Evolutionary conservation across 345 rosid species (phyloP), one percentile per base, ranked within the genome.

Genomic region (Ceriops zippeliana): DNA sequence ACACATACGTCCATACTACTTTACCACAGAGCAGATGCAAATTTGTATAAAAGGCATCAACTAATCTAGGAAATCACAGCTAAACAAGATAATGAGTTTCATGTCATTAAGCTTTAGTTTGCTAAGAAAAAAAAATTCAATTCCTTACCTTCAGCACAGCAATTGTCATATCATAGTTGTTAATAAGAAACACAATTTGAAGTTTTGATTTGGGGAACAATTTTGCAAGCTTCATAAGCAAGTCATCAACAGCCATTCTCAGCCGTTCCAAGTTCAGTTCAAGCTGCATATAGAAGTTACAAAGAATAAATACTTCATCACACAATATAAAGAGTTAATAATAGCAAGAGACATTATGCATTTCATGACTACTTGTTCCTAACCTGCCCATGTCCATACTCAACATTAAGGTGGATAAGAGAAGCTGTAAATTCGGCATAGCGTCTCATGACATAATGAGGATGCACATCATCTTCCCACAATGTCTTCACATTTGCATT

Each of bases 401-500:
- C 97, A 65, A 90, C 89, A 81, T 95, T 95, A 57, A 95, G 89
- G 73, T 91, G 98, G 79, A 91, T 91, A 75, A 95, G 97, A 26
- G 99, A 95, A 62, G 96, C 97, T 6, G 97, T 90, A 73, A 91
- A 95, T 80, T 91, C 99, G 57, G 99, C 99, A 70, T 95, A 95
- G 64, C 96, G 99, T 81, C 99, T 87, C 98, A 90, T 91, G 68
- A 95, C 98, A 86, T 91, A 95, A 73, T 95, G 99, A 78, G 99
- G 96, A 82, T 95, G 99, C 58, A 87, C 83, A 73, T 95, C 99
- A 83, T 95, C 99, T 78, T 95, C 98, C 99, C 96, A 95, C 81
- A 95, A 74, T 37, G 88, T 85, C 87, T 80, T 91, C 47, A 91
- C 78, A 73, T 83, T 90, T 73, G 99, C 99, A 86, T 86, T 91